These are phyloP conservation scores for Fusarium coicis DNA, from an alignment of 2,329 filamentous ascomycete species.

Conservation along the genomic window DNA sequence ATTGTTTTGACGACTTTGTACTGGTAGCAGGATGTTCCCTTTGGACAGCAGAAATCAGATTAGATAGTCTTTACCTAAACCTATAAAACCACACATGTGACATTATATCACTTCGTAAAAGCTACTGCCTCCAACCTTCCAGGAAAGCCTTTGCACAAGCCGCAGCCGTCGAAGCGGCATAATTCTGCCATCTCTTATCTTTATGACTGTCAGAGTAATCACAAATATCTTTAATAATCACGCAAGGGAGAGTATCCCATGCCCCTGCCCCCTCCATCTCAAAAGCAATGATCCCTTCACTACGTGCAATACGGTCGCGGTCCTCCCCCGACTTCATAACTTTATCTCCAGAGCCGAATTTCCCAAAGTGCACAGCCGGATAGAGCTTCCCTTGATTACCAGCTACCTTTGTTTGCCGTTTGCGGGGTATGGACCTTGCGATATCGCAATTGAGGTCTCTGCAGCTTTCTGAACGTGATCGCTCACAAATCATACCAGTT, in stretches of 20 bases:
- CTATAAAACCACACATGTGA: no score
- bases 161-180: not conserved
- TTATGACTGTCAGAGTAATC: not conserved
- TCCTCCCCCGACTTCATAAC: not conserved
- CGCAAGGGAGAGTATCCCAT: not conserved
- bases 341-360: not conserved
- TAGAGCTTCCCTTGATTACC: accelerated
- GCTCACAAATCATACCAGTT: accelerated
- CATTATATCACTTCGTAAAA: no score
- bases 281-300: not conserved
- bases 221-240: not conserved
- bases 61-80: no score
- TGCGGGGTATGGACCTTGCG: accelerated
- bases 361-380: not conserved
- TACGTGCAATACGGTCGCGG: not conserved
- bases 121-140: not conserved
- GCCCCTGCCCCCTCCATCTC: not conserved
- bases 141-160: not conserved
- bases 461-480: accelerated
- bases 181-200: not conserved
- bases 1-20: no score
- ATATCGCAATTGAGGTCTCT: not conserved
- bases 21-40: no score
- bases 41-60: no score
- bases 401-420: accelerated